Conservation (phyloP, 2,329 filamentous ascomycete genomes). For the Microsporum audouinii region DNA sequence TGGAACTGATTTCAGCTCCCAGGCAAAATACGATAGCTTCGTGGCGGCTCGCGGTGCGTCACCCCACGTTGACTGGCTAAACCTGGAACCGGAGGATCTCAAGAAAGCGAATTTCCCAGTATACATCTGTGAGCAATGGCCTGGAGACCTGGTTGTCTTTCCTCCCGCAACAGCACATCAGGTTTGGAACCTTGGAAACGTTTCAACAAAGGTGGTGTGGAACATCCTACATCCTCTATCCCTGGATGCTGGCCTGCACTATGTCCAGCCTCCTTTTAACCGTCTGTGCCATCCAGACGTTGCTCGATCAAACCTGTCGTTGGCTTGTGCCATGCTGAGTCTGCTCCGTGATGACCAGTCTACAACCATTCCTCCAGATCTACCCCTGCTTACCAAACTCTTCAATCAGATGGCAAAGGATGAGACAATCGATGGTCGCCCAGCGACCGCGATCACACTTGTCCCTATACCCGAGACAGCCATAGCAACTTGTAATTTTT, state of each 20-base stretch:
- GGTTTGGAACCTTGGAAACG: conserved; percentile 26
- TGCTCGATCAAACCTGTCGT: conserved; percentile 21
- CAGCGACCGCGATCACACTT: conserved; percentile 18
- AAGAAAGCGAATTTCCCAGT: conserved; percentile 26
- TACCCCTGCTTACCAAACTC: conserved; percentile 20
- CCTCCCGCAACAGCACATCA: conserved; percentile 29
- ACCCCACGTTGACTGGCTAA: conserved; percentile 27
- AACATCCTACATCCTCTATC: conserved; percentile 28
- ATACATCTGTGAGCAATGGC: conserved; percentile 25
- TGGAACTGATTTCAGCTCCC: conserved; percentile 26
- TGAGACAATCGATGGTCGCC: conserved; percentile 20
- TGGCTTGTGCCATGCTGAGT: conserved; percentile 24
- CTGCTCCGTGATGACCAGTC: conserved; percentile 17
- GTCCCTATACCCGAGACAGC: conserved; percentile 23
- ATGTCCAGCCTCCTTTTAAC: conserved; percentile 28
- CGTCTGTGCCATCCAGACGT: conserved; percentile 27
- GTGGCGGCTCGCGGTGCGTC: conserved; percentile 25
- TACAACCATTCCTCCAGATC: conserved; percentile 18
- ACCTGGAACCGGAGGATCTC: conserved; percentile 22
- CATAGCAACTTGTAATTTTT: conserved; percentile 29
- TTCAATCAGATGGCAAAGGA: conserved; percentile 26
- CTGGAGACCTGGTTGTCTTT: conserved; percentile 27
- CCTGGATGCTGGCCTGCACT: conserved; percentile 24
- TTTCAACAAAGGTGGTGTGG: conserved; percentile 29
- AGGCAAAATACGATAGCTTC: conserved; percentile 25